Base-by-base conservation (phyloP, 768 basidiomycete species). In the Clitopilus hobsonii region DNA sequence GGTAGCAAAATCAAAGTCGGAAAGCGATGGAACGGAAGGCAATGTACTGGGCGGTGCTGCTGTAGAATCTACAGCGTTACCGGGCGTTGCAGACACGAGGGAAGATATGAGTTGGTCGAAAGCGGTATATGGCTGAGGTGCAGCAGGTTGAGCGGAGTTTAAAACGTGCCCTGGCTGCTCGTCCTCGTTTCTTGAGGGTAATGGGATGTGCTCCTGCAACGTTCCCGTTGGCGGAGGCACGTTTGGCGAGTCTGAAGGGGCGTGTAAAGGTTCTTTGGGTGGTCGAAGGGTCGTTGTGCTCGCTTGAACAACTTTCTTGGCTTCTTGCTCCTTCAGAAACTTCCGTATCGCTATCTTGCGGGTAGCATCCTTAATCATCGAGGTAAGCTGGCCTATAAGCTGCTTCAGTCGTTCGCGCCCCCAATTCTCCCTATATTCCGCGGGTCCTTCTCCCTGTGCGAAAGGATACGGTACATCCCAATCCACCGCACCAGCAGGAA, bases 401-500 rank as follows among this genome's bases (percentile, higher is more conserved):
- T 80, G 81, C 57, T 80, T 82, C 5, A 81, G 78, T 25, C 89
- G 79, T 29, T 86, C 79, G 47, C 70, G 76, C 57, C 84, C 80
- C 90, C 89, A 91, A 24, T 72, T 84, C 51, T 73, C 65, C 7
- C 69, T 74, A 66, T 91, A 91, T n/a, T 75, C 72, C 16, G 77
- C 65, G 1, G 90, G 88, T 1, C 86, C 90, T 60, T 92, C 85
- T 25, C 88, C 90, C 49, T 76, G 71, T 36, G 67, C 69, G 58
- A 91, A 91, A 5, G 90, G 90, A 65, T 85, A 91, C 0, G 90
- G 90, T 0, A 91, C 80, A 60, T 91, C 88, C 90, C 90, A 92
- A 63, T 91, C 88, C 1, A 67, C 76, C 1, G 90, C 90, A 10
- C 90, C 90, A 20, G 90, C 90, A 28, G 90, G 90, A 13, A 92